Base-by-base conservation (phyloP, 2,329 filamentous ascomycete genomes). In the Fusarium euwallaceae region DNA sequence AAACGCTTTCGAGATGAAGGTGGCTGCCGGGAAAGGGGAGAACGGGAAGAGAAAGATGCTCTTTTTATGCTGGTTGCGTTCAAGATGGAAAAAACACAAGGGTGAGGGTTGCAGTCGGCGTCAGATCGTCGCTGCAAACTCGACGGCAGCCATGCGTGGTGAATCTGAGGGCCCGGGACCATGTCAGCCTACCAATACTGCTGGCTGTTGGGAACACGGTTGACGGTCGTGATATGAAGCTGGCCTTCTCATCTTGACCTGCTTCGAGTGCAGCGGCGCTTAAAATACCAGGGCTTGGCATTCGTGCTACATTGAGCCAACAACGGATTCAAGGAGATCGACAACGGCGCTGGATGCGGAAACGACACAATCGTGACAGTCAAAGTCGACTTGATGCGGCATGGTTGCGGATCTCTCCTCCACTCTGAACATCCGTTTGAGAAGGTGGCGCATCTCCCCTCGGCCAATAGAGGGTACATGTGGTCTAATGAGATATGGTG, bases 1-100 rank as follows among this genome's bases (percentile, higher is more conserved):
- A 67, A 63, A 73, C 43, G 58, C 43, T 39, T 48, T 64, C 58
- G 39, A n/a, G 39, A n/a, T n/a, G 53, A 64, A 45, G 27, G 48
- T 48, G 64, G 27, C 24, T 62, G 59, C 34, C 27, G 55, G 48
- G 48, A 45, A 39, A 58, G 39, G 61, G 37, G 43, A 34, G 20
- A 69, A 41, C 24, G 41, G 22, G 22, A 53, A 61, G 24, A 41
- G 41, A 39, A 39, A 45, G 20, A 27, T 34, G 16, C 51, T 24
- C 37, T 61, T 29, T 53, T 51, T 32, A 64, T 66, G 37, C 24
- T 64, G 37, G 63, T 56, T 58, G 36, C 29, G n/a, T 43, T 61
- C 55, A 55, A 66, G 51, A 48, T 53, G 58, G 43, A 36, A 56
- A 20, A 22, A 62, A 6, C 34, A 65, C 34, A 41, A 29, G 43